Conservation (phyloP, 805 yeast species). For the Cyberlindnera saturnus region DNA sequence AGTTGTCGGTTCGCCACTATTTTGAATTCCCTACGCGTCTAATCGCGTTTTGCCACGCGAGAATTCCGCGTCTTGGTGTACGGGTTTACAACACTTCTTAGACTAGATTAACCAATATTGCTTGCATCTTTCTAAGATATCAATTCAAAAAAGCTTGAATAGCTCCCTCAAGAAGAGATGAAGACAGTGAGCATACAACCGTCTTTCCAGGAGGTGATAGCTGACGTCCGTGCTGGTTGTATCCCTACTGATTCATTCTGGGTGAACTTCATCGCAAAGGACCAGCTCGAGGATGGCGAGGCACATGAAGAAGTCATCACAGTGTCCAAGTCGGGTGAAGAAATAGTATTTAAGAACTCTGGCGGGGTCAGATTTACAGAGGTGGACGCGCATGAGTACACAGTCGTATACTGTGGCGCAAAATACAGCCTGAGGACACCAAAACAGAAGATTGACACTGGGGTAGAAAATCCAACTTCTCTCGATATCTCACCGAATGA, state of each 20-base stretch:
- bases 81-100: too few relatives aligned
- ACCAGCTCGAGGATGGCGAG: constrained; percentile 18
- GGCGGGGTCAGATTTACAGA: constrained; percentile 11
- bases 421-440: constrained; percentile 14
- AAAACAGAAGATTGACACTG: background rate
- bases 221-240: constrained; percentile 28
- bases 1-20: background rate
- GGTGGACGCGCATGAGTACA: background rate
- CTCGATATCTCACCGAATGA: constrained; percentile 30
- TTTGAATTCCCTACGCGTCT: background rate
- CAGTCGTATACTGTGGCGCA: constrained; percentile 6
- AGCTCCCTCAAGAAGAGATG: constrained; percentile 1
- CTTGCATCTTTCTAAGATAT: too few relatives aligned
- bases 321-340: constrained; percentile 16
- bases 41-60: background rate
- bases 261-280: constrained; percentile 27
- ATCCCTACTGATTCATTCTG: constrained; percentile 33
- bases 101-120: too few relatives aligned
- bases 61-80: background rate
- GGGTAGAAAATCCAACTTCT: constrained; percentile 16
- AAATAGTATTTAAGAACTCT: constrained; percentile 11
- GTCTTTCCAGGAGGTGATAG: constrained; percentile 36
- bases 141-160: background rate
- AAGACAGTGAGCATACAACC: constrained; percentile 32
- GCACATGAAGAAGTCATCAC: constrained; percentile 26